Conservation (phyloP, 305 asterid genomes). For the Stenogyne calaminthoides region DNA sequence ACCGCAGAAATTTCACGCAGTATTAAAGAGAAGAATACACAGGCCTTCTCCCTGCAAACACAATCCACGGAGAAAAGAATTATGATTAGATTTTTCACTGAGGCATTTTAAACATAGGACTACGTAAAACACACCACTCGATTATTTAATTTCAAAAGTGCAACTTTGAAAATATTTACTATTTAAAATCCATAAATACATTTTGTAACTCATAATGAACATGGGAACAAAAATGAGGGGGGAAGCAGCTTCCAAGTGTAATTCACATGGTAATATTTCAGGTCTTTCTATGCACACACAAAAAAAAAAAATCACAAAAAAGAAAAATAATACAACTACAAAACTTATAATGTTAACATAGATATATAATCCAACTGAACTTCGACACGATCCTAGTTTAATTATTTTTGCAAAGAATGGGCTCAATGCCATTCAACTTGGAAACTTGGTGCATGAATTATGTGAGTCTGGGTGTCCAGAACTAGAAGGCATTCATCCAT, state of each 20-base stretch:
- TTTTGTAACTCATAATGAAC: neutral
- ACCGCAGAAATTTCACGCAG: too few relatives aligned
- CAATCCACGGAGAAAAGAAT: conserved; percentile 24
- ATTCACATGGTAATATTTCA: neutral
- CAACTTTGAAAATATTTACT: neutral
- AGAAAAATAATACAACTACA: neutral
- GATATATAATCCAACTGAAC: neutral
- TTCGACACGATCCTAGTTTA: neutral
- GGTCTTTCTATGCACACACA: neutral
- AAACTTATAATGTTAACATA: neutral
- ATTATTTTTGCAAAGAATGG: neutral
- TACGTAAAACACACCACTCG: neutral
- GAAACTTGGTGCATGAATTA: conserved; percentile 9
- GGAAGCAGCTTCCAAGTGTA: neutral
- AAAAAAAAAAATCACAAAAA: neutral
- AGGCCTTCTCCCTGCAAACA: conserved; percentile 81
- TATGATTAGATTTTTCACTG: conserved; percentile 13
- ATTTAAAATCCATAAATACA: neutral
- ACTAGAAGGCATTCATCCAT: neutral
- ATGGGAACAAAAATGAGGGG: neutral
- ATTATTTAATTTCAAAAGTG: neutral
- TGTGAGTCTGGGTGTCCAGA: neutral
- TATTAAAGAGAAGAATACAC: conserved; percentile 62
- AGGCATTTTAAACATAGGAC: conserved; percentile 11
- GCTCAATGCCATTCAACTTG: conserved; percentile 12